Evolutionary conservation across 2,329 filamentous ascomycete species (phyloP), one percentile per base, ranked within the genome.

Genomic region (Colletotrichum navitas): DNA sequence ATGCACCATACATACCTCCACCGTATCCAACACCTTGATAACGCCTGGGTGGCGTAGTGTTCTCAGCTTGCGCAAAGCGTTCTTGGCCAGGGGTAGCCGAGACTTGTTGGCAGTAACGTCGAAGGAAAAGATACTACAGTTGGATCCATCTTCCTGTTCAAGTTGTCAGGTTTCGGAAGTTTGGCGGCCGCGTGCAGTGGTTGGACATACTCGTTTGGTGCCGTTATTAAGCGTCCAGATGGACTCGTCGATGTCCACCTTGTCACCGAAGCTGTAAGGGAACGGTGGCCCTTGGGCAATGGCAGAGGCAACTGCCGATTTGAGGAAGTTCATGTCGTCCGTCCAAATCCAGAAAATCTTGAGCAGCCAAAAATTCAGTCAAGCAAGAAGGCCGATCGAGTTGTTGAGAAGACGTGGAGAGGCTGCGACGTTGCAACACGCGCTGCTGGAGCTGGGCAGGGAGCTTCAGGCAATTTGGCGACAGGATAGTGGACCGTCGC

Each of bases 221-320:
- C 94, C 96, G 83, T 98, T 98, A 83, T 96, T 92, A 70, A 99
- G 85, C n/a, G 93, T 93, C 95, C 96, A 99, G 77, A 98, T 95
- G 34, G 95, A 97, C 79, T 96, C 91, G 80, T 97, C 94, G 64
- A 96, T 87, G 80, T 98, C 95, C 71, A 98, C 93, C 80, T 92
- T 90, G 82, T 99, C 96, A 77, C 95, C 95, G 79, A 98, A 96
- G 59, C 89, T 92, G 80, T 97, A 98, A 5, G 94, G 94, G 79
- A 98, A 97, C 7, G 95, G 92, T 64, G 95, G 94, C 2, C 95
- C 95, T 81, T 97, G 96, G 56, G 96, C 94, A 78, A 99, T 98
- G 76, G 95, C 95, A 73, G 96, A 98, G 56, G 95, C 95, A 80
- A 98, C 94, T 63, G 96, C 96, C 73, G 95, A 98, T 84, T 98